Base-by-base conservation (phyloP, 805 yeast species). In the Candida ponderosae region DNA sequence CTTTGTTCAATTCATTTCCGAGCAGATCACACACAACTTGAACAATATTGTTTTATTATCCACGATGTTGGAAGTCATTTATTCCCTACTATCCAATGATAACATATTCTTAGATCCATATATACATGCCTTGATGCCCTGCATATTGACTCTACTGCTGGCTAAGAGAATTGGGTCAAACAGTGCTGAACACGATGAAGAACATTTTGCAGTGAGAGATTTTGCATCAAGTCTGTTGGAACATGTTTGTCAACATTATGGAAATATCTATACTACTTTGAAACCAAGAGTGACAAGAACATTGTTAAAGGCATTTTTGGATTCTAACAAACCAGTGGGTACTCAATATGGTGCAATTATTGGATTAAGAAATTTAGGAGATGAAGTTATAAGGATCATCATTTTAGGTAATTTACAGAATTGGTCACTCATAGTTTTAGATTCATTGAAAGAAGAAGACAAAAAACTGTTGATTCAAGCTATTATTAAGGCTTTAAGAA, bases 111-210 rank as follows among this genome's bases (percentile, higher is more conserved):
- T 90, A 42, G 97, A 90, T 47, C 98, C 97, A 10, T 90, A 90
- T 53, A 87, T 93, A 33, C 98, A 94, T 63, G 90, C 96, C 1
- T 65, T 93, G 48, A 87, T 93, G 85, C 98, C 99, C n/a, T 86
- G 96, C 42, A 81, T 93, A 26, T 68, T 93, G 46, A 93, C 99
- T 0, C 68, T 90, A 17, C 69, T 93, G 32, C 70, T 93, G 35
- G 97, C 97, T 2, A 88, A 88, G 52, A 76, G 85, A 42, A 73
- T 90, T n/a, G 97, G 97, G 4, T 66, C 62, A 45, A 67, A 33
- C 21, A 53, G 44, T 37, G 35, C 40, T 3, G 26, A 62, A 26
- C n/a, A n/a, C n/a, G 63, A 63, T 29, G 56, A 66, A 32, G 50
- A 49, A 11, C 53, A 48, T 31, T 42, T 48, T 31, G 86, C 82